These are phyloP conservation scores for Diaporthe sp. DNA, from an alignment of 2,329 filamentous ascomycete genomes.

Conservation along the genomic window DNA sequence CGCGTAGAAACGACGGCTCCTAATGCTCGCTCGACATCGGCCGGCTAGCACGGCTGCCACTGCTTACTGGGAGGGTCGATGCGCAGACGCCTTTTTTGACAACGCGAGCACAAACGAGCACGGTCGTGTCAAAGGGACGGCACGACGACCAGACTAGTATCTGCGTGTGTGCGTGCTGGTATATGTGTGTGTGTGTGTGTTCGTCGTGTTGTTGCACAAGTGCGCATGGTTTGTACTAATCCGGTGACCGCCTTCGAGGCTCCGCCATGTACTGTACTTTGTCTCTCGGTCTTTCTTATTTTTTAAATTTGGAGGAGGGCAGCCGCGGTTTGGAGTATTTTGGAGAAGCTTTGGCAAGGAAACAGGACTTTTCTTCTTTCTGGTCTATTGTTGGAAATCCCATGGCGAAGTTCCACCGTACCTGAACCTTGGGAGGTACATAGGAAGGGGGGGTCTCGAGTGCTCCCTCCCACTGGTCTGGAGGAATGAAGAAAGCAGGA, in stretches of 20 bases:
- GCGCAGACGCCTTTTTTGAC: background rate
- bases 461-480: constrained; percentile 15
- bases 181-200: background rate
- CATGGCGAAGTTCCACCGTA: background rate
- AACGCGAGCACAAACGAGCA: background rate
- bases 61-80: background rate
- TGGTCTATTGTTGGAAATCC: constrained; percentile 27
- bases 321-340: constrained; percentile 5
- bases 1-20: constrained; percentile 3
- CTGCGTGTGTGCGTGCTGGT: background rate
- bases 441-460: constrained; percentile 16
- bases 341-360: constrained; percentile 18
- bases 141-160: constrained; percentile 1
- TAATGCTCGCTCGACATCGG: background rate
- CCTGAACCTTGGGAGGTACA: constrained; percentile 1
- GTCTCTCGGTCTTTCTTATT: background rate
- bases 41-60: background rate
- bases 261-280: constrained; percentile 5
- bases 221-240: background rate
- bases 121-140: constrained; percentile 7
- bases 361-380: background rate
- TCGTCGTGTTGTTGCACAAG: background rate
- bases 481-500: background rate
- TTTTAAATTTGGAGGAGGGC: background rate
- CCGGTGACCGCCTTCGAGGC: background rate